Base-by-base conservation (phyloP, 1,139 yeast genomes). In the Suhomyces terraborum region DNA sequence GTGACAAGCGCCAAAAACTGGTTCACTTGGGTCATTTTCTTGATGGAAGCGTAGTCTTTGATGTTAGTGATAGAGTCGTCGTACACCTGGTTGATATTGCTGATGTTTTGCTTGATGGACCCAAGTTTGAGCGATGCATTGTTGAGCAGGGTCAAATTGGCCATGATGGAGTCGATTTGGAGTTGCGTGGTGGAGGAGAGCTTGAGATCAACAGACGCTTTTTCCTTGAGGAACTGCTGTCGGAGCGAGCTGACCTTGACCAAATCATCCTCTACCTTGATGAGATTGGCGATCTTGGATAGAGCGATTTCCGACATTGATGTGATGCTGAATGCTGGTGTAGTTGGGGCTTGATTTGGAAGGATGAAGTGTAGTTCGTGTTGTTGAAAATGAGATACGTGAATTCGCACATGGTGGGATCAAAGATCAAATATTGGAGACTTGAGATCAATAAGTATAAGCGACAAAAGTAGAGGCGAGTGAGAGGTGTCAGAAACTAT, bases 1-100 rank as follows among this genome's bases (percentile, higher is more conserved):
- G 81, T 79, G 4, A 89, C 88, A 52, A 81, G 86, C 32, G 73
- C 77, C 58, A 93, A 79, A 54, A 81, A 84, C 53, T 85, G 88
- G 58, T 87, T 82, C 6, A 85, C 77, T 21, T 70, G 69, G 1
- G 95, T 80, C 52, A 88, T 77, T 43, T 73, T 73, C 52, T 75
- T 73, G 31, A 85, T 79, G 12, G 80, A 62, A 31, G 77, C 82
- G 54, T 80, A 82, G 42, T 80, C 73, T n/a, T 72, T 67, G 22
- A 81, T 73, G 6, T 78, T 66, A 4, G 75, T 63, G 32, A 77
- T 68, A 9, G 83, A 77, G 24, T 78, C 80, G 28, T 68, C 69
- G 42, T 82, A 74, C 13, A 82, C 67, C 31, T 71, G 66, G 52
- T 82, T 79, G 42, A 91, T 78, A 48, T 79, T 79, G 24, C 68